Conservation (phyloP, 805 yeast genomes). For the Wickerhamiella alocasiicola region DNA sequence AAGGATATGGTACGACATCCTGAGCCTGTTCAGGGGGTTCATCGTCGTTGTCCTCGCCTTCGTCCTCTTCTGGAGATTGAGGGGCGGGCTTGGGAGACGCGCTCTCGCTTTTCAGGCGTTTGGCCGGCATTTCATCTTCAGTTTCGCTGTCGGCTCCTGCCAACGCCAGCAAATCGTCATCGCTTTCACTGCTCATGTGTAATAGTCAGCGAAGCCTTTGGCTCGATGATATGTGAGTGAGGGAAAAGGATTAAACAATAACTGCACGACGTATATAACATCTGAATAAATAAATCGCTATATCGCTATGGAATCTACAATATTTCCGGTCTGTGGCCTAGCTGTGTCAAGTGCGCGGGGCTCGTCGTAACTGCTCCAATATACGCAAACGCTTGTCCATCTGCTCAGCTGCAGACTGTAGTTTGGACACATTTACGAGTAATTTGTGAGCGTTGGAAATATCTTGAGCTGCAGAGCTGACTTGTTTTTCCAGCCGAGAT, state of each 20-base stretch:
- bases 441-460: neutral
- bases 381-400: slow-evolving; percentile 9
- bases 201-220: too few relatives aligned
- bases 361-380: slow-evolving; percentile 8
- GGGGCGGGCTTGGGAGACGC: neutral
- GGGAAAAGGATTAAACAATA: too few relatives aligned
- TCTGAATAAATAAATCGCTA: too few relatives aligned
- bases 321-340: too few relatives aligned
- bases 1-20: slow-evolving; percentile 66
- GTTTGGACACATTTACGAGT: neutral
- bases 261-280: too few relatives aligned
- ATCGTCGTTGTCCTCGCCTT: slow-evolving; percentile 28
- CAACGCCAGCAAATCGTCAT: slow-evolving; percentile 89
- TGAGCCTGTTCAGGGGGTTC: slow-evolving; percentile 24
- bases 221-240: too few relatives aligned
- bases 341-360: too few relatives aligned
- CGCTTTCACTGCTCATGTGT: slow-evolving; percentile 36
- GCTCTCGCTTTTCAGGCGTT: slow-evolving; percentile 2
- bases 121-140: slow-evolving; percentile 14
- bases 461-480: neutral
- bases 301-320: too few relatives aligned
- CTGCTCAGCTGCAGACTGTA: slow-evolving; percentile 8
- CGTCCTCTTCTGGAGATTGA: slow-evolving; percentile 12
- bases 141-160: slow-evolving; percentile 65
- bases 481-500: neutral